Percentiles rank a stretch among this genome's conserved stretches.
phyloP scores from a whole-genome alignment of 192 early-diverging fungal genomes.

The Podila clonocystis region DNA sequence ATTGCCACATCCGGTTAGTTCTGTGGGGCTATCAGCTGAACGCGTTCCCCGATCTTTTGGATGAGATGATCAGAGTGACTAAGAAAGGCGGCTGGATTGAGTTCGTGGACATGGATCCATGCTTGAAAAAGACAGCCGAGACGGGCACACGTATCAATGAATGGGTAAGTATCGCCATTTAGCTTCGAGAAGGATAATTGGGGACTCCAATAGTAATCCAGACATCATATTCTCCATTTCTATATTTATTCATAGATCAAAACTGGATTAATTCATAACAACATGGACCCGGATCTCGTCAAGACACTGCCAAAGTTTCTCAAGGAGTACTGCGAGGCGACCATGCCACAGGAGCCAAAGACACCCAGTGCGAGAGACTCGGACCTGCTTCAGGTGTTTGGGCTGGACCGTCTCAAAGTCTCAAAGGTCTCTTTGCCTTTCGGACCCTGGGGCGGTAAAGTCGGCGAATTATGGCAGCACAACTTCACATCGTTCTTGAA shows the following conservation, averaged over 20 bases:
- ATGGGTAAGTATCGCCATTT: conserved; percentile 29
- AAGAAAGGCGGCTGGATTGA: conserved; percentile 51
- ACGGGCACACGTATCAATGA: conserved; percentile 37
- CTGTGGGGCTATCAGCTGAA: conserved; percentile 45
- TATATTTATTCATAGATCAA: conserved; percentile 25
- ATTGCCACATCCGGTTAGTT: conserved; percentile 43
- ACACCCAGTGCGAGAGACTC: not conserved
- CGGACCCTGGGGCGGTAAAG: conserved; percentile 43
- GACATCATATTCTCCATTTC: too few relatives aligned
- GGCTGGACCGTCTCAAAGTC: conserved; percentile 20
- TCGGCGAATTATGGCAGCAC: conserved; percentile 46
- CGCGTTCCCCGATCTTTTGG: conserved; percentile 32
- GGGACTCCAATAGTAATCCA: not conserved
- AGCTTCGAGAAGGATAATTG: not conserved
- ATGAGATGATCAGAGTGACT: conserved; percentile 47
- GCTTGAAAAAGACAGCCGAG: conserved; percentile 34
- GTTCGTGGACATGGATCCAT: conserved; percentile 49
- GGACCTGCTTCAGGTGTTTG: conserved; percentile 8
- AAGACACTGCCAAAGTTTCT: conserved; percentile 32
- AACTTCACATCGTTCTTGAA: conserved; percentile 29
- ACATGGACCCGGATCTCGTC: conserved; percentile 48
- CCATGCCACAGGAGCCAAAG: not conserved
- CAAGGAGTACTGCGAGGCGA: conserved; percentile 35
- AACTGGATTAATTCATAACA: conserved; percentile 45
- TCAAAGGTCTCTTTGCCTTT: conserved; percentile 41